Evolutionary conservation across 2,329 filamentous ascomycete species (phyloP).

Genomic region (Exophiala oligosperma): DNA sequence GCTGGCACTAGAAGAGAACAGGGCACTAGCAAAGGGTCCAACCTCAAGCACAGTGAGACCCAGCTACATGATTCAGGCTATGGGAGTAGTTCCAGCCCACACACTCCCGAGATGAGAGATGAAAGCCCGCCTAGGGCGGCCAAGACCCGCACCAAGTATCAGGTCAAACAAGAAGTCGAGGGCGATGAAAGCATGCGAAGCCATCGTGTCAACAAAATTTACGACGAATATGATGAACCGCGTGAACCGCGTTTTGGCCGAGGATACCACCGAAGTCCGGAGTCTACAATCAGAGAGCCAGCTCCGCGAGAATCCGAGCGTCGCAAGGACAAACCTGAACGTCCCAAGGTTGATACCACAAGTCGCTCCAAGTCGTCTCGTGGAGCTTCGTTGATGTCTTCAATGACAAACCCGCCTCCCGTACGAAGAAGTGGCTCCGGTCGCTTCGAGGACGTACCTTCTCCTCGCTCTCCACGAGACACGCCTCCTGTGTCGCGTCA

Average conservation of each 20-base stretch:
- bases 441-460: conserved; percentile 16
- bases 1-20: conserved; percentile 31
- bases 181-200: conserved; percentile 17
- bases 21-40: conserved; percentile 37
- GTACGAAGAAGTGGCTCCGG: conserved; percentile 20
- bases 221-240: conserved; percentile 11
- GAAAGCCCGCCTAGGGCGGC: conserved; percentile 29
- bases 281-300: conserved; percentile 14
- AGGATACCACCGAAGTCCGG: conserved; percentile 21
- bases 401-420: conserved; percentile 6
- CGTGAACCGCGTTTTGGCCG: conserved; percentile 7
- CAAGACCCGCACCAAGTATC: conserved; percentile 26
- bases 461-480: conserved; percentile 23
- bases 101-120: conserved; percentile 42
- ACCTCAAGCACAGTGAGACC: conserved; percentile 37
- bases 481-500: conserved; percentile 19
- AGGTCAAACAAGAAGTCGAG: conserved; percentile 19
- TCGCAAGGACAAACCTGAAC: conserved; percentile 22
- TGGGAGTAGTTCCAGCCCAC: conserved; percentile 40
- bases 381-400: conserved; percentile 17
- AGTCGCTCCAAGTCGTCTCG: conserved; percentile 19
- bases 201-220: conserved; percentile 14
- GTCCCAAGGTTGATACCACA: conserved; percentile 19
- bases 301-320: conserved; percentile 17
- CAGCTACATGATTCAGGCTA: conserved; percentile 45